Conservation (phyloP, 23 red algal genomes). For the Cyanidiococcus yangmingshanensis region DNA sequence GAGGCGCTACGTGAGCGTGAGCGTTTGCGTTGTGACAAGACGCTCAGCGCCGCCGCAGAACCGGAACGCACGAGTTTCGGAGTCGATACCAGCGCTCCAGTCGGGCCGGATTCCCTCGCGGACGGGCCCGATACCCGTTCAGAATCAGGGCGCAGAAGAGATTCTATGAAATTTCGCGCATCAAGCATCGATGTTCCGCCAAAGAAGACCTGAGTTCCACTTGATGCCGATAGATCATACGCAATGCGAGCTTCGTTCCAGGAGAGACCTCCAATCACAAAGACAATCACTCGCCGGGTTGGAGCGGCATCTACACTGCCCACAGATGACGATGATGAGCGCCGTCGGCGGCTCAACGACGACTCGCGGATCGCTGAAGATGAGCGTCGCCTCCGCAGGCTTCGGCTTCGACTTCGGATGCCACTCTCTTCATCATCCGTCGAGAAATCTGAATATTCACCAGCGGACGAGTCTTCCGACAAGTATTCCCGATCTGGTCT, state of each 20-base stretch:
- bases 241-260: conserved; percentile 13
- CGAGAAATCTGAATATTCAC: neutral
- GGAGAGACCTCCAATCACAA: conserved; percentile 24
- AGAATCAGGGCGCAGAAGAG: neutral
- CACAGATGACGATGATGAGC: neutral
- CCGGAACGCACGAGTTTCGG: neutral
- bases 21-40: conserved; percentile 9
- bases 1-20: conserved; percentile 4
- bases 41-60: conserved; percentile 4
- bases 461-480: neutral
- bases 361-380: conserved; percentile 19
- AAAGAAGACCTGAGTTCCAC: conserved; percentile 21
- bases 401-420: conserved; percentile 5
- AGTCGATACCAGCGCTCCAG: neutral
- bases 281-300: conserved; percentile 12
- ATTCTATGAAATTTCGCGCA: conserved; percentile 17
- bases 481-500: neutral
- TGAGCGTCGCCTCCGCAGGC: conserved; percentile 20
- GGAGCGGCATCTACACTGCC: conserved; percentile 5
- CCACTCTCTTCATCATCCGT: conserved; percentile 22
- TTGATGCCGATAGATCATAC: conserved; percentile 25
- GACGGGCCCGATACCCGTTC: neutral
- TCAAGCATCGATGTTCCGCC: conserved; percentile 15
- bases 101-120: neutral
- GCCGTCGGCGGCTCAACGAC: neutral